Evolutionary conservation across 2,329 filamentous ascomycete species (phyloP).

Genomic region (Colletotrichum cereale): DNA sequence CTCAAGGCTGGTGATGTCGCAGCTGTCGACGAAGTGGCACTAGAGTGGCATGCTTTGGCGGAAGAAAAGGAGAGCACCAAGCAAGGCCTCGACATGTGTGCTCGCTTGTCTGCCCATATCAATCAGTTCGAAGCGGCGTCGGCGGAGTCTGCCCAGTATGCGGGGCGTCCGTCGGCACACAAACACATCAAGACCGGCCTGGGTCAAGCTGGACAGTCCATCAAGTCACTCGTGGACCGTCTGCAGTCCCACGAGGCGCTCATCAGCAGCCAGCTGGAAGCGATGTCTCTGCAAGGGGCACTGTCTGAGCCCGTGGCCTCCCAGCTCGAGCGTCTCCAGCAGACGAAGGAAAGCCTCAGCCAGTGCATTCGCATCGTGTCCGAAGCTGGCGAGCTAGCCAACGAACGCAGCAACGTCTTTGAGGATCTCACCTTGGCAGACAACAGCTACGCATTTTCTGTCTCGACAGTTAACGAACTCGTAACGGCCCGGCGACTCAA

Average conservation of each 20-base stretch:
- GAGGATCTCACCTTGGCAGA: slow-evolving; percentile 45
- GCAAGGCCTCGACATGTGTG: slow-evolving; percentile 43
- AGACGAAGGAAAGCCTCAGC: slow-evolving; percentile 43
- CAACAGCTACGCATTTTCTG: slow-evolving; percentile 43
- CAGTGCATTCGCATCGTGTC: slow-evolving; percentile 44
- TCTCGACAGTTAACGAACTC: slow-evolving; percentile 45
- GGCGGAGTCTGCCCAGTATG: slow-evolving; percentile 39
- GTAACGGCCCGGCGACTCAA: slow-evolving; percentile 43
- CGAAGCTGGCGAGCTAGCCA: slow-evolving; percentile 40
- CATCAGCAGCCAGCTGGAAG: slow-evolving; percentile 41
- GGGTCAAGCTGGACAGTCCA: slow-evolving; percentile 39
- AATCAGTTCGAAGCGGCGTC: too few relatives aligned
- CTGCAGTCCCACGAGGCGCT: slow-evolving; percentile 40
- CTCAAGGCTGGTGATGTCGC: slow-evolving; percentile 4
- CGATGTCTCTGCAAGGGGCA: slow-evolving; percentile 37
- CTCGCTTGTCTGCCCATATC: slow-evolving; percentile 43
- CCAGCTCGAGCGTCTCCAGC: slow-evolving; percentile 41
- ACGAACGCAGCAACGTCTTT: slow-evolving; percentile 44
- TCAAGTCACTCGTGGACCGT: slow-evolving; percentile 38
- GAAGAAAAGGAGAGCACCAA: slow-evolving; percentile 44
- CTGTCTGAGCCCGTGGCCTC: slow-evolving; percentile 1
- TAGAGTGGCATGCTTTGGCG: slow-evolving; percentile 11
- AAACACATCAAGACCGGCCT: slow-evolving; percentile 42
- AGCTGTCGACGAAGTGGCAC: slow-evolving; percentile 30
- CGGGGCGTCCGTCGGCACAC: slow-evolving; percentile 41